Base-by-base conservation (phyloP, 306 rosid species). In the Lupinus albus region DNA sequence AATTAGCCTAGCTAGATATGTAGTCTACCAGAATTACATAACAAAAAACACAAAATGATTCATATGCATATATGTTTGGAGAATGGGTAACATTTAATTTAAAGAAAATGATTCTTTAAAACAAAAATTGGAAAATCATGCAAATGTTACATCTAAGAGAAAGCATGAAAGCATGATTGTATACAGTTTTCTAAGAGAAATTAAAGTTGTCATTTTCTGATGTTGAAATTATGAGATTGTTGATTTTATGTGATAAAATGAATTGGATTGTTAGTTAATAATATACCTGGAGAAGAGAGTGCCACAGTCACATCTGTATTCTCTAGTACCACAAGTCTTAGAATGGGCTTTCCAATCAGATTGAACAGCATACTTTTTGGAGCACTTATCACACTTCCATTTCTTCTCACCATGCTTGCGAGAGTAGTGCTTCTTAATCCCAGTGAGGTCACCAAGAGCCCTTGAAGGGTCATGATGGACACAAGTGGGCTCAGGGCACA, bases 391-490 rank as follows among this genome's bases (percentile, higher is more conserved):
- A 57, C 97, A 91, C 88, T 88, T 91, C 92, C 88, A 91, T 54
- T 87, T 91, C 77, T 87, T 87, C 85, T 88, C 95, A 17, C 95
- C 97, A 13, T 89, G 96, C 20, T 89, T 90, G 71, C 96, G 83
- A 33, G 82, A 90, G 67, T 76, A 90, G 77, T 89, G 96, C 56
- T 89, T 89, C 80, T 89, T 89, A 0, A 89, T 89, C 2, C 96
- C 96, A 3, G 96, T 89, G 85, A 89, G 96, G 84, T 89, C 96
- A 3, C 96, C 96, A 0, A 90, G 88, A 18, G 96, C 96, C 10
- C 96, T 75, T 1, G 97, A 91, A 11, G 97, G 95, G 81, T 91
- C 95, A 53, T 88, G 97, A 83, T 91, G 97, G 67, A 91, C 95
- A 68, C 97, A 91, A 57, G 91, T 91, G 86, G 92, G 89, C 74